These are phyloP conservation scores for Plasmodium yoelii DNA, from an alignment of 169 alveolate genomes.

Conservation along the genomic window DNA sequence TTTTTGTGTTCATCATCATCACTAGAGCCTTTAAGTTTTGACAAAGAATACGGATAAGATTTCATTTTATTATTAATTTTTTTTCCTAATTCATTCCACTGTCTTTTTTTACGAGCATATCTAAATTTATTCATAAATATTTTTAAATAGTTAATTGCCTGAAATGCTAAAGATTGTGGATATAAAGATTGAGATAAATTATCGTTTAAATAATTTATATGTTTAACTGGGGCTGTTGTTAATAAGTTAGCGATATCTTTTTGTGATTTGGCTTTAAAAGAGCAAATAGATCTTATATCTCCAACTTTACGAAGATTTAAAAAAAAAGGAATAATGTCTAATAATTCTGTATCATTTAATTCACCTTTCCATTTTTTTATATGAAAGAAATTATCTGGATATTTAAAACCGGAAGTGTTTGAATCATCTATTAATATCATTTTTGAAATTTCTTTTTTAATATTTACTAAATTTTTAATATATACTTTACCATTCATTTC, in stretches of 20 bases:
- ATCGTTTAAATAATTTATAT: slow-evolving; percentile 26
- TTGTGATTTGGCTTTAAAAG: slow-evolving; percentile 71
- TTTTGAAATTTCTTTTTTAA: slow-evolving; percentile 79
- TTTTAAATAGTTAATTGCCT: slow-evolving; percentile 56
- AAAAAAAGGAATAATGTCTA: slow-evolving; percentile 85
- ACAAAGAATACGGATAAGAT: slow-evolving; percentile 46
- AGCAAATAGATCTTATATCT: slow-evolving; percentile 80
- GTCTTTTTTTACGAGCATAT: slow-evolving; percentile 60
- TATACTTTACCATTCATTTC: slow-evolving; percentile 57
- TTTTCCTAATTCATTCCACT: slow-evolving; percentile 70
- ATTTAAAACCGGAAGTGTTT: slow-evolving; percentile 63
- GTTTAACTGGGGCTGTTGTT: slow-evolving; percentile 12
- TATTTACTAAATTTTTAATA: slow-evolving; percentile 76
- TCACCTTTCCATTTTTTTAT: slow-evolving; percentile 87
- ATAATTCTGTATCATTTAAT: slow-evolving; percentile 81
- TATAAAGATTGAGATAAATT: slow-evolving; percentile 1
- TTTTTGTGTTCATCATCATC: slow-evolving; percentile 48
- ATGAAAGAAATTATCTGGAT: slow-evolving; percentile 81
- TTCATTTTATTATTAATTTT: slow-evolving; percentile 43
- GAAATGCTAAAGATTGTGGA: slow-evolving; percentile 43
- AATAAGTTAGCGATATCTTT: slow-evolving; percentile 27
- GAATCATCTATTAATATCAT: slow-evolving; percentile 78
- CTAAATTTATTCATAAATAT: slow-evolving; percentile 52
- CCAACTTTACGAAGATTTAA: slow-evolving; percentile 78
- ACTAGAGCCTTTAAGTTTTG: slow-evolving; percentile 62